These are phyloP conservation scores for Paramecium tetraurelia DNA, from an alignment of 73 alveolate species.

Conservation along the genomic window DNA sequence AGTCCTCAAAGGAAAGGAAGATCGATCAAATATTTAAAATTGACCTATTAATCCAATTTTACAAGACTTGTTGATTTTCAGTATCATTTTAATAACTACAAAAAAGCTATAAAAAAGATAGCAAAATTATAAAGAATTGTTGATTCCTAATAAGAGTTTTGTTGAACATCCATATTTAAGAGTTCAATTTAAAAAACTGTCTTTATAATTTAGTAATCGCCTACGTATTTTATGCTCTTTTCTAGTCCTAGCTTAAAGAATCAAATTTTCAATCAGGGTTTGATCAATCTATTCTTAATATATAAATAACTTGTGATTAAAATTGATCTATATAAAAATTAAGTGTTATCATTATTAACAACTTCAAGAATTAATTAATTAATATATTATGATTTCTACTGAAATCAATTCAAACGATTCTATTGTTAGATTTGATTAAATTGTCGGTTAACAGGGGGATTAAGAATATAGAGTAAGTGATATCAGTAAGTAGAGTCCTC, in stretches of 20 bases:
- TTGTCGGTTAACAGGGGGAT: background rate
- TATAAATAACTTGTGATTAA: background rate
- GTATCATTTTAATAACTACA: too few species aligned
- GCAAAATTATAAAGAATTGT: too few species aligned
- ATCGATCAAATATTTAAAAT: too few species aligned
- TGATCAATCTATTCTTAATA: background rate
- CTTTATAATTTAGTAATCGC: too few species aligned
- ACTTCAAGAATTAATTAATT: background rate
- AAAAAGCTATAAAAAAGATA: too few species aligned
- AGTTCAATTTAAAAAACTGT: background rate
- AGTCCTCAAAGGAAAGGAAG: too few species aligned
- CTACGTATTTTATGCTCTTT: background rate
- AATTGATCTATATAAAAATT: background rate
- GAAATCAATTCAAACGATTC: background rate
- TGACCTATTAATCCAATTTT: too few species aligned
- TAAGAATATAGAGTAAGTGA: background rate
- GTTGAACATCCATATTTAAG: too few species aligned
- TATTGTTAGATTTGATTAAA: background rate
- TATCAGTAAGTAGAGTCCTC: background rate
- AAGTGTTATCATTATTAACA: background rate
- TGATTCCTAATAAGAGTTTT: too few species aligned
- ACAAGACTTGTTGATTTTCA: too few species aligned
- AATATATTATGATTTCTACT: background rate
- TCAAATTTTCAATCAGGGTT: background rate
- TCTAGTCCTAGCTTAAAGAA: background rate